These are phyloP conservation scores for Boletus edulis DNA, from an alignment of 768 basidiomycete species.

Conservation along the genomic window DNA sequence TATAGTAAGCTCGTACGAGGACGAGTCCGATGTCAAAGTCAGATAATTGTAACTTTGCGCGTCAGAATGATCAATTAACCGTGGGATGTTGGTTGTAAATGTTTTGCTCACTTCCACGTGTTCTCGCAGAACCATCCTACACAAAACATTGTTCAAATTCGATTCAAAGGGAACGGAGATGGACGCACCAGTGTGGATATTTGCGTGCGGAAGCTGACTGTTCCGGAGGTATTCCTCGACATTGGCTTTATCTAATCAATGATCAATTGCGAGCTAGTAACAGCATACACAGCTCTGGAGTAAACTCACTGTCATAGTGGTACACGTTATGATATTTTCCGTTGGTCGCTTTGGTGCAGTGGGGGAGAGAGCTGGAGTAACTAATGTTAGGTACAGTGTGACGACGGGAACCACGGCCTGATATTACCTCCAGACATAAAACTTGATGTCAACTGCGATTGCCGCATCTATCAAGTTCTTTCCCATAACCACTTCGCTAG, in stretches of 20 bases:
- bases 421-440: constrained; percentile 30
- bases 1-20: constrained; percentile 18
- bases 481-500: constrained; percentile 24
- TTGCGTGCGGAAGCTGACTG: constrained; percentile 17
- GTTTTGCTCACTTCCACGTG: constrained; percentile 17
- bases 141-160: background rate
- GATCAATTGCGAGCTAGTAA: background rate
- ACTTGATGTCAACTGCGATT: constrained; percentile 22
- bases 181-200: constrained; percentile 18
- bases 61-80: background rate
- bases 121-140: constrained; percentile 29
- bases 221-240: constrained; percentile 24
- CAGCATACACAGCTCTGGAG: background rate
- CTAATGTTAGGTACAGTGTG: background rate
- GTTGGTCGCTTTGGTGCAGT: constrained; percentile 9
- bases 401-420: background rate
- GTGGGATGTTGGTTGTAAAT: background rate
- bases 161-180: no score
- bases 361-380: constrained; percentile 19
- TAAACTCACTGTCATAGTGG: constrained; percentile 26
- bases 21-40: constrained; percentile 4
- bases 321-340: constrained; percentile 22
- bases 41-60: background rate
- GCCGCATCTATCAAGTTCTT: constrained; percentile 32
- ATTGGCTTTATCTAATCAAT: constrained; percentile 21